Evolutionary conservation across 1,284 basidiomycete genomes (phyloP).

Genomic region (Cryptococcus amylolentus): DNA sequence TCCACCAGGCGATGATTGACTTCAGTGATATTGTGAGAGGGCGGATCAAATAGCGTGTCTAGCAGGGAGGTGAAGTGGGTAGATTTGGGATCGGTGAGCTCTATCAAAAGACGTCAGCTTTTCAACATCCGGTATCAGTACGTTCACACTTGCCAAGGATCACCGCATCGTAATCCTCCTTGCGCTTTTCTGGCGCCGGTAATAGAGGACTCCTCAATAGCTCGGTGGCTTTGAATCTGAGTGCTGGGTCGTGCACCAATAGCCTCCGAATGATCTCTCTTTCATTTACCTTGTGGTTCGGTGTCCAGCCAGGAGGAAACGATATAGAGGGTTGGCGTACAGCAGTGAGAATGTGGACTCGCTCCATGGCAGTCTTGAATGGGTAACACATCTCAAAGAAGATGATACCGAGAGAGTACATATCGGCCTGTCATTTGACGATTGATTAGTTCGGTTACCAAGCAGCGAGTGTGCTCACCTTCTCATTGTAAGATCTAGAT

Average conservation of each 20-base stretch:
- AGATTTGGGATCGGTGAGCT: conserved; percentile 46
- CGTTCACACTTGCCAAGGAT: conserved; percentile 44
- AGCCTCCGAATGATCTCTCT: conserved; percentile 65
- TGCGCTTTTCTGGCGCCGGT: conserved; percentile 35
- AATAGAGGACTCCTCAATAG: conserved; percentile 75
- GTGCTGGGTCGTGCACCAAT: conserved; percentile 76
- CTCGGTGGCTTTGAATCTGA: conserved; percentile 77
- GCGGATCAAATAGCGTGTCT: conserved; percentile 52
- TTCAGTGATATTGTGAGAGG: conserved; percentile 47
- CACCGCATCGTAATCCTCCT: conserved; percentile 36
- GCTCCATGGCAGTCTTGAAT: conserved; percentile 83
- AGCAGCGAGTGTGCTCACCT: conserved; percentile 16
- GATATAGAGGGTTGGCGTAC: conserved; percentile 67
- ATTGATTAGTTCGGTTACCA: not conserved
- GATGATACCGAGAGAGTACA: conserved; percentile 92
- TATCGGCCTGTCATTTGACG: conserved; percentile 63
- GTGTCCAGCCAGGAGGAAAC: conserved; percentile 70
- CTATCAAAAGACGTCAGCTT: conserved; percentile 3
- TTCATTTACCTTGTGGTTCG: conserved; percentile 56
- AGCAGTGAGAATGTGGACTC: conserved; percentile 75
- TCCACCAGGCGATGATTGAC: conserved; percentile 62
- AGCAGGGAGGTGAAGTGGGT: conserved; percentile 38
- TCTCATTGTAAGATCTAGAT: conserved; percentile 51
- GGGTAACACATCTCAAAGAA: conserved; percentile 96
- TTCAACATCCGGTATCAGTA: not conserved